Conservation (phyloP, 306 rosid species). For the Mimosa pudica region DNA sequence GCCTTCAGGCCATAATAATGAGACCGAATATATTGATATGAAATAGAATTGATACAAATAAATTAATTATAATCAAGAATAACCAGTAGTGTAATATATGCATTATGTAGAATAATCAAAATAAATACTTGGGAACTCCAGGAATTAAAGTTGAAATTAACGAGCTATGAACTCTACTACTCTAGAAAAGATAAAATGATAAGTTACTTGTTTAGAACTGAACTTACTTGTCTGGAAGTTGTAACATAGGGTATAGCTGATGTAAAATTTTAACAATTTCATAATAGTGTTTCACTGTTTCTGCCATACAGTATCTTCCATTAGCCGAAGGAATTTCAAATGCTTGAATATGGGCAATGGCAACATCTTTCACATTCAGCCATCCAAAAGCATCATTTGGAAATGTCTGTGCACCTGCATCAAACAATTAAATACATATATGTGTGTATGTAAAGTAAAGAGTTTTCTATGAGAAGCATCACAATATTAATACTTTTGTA, state of each 20-base stretch:
- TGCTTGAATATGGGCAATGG: conserved; percentile 6
- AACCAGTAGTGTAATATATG: neutral
- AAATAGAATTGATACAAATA: too few relatives aligned
- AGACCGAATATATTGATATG: neutral
- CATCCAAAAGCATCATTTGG: neutral
- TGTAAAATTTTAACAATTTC: neutral
- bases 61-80: neutral
- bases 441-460: too few relatives aligned
- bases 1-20: too few relatives aligned
- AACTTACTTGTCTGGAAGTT: neutral
- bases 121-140: too few relatives aligned
- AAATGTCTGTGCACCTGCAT: conserved; percentile 7
- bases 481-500: neutral
- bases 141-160: too few relatives aligned
- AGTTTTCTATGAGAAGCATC: neutral
- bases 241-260: neutral
- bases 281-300: neutral
- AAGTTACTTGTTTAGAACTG: neutral
- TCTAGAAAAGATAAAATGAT: neutral
- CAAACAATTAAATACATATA: neutral
- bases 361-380: conserved; percentile 14
- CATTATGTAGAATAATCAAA: neutral
- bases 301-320: conserved; percentile 16
- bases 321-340: conserved; percentile 15
- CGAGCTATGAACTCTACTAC: neutral